A percentile compares a stretch with the other conserved stretches of the same genome.
Conservation (phyloP, 345 rosid species). For the Abelmoschus esculentus region DNA sequence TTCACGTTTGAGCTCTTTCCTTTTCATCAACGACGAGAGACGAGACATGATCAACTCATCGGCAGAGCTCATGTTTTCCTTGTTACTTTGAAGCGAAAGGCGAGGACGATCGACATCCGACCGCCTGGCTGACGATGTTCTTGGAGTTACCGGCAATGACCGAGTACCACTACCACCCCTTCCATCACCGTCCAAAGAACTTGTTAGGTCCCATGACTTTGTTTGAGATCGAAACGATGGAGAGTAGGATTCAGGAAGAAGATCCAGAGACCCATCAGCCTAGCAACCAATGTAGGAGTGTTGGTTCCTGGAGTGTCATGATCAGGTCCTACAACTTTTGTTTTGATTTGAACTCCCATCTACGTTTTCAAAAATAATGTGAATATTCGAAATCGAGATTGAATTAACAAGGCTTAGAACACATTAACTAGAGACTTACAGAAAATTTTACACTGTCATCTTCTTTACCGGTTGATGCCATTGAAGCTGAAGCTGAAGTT, state of each 20-base stretch:
- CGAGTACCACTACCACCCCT: slow-evolving; percentile 53
- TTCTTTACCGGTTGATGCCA: slow-evolving; percentile 26
- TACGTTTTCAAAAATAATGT: slow-evolving; percentile 15
- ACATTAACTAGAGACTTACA: slow-evolving; percentile 36
- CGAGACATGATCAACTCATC: slow-evolving; percentile 36
- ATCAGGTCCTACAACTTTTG: slow-evolving; percentile 20
- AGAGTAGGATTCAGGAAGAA: slow-evolving; percentile 46
- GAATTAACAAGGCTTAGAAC: slow-evolving; percentile 8
- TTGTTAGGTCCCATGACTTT: no score
- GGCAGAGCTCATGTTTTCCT: slow-evolving; percentile 38
- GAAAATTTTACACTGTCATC: slow-evolving; percentile 36
- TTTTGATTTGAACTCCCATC: slow-evolving; percentile 75
- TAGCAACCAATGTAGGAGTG: slow-evolving; percentile 78
- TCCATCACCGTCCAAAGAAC: no score
- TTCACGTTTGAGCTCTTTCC: slow-evolving; percentile 40
- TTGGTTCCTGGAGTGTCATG: slow-evolving; percentile 47
- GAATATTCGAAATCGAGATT: no score
- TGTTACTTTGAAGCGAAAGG: slow-evolving; percentile 67
- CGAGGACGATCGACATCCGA: slow-evolving; percentile 50
- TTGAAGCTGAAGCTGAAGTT: slow-evolving; percentile 13
- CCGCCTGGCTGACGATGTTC: slow-evolving; percentile 67
- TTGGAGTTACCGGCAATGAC: slow-evolving; percentile 79
- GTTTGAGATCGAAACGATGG: no score
- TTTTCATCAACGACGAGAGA: slow-evolving; percentile 25
- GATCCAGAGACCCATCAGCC: slow-evolving; percentile 97